A percentile compares a stretch with the other conserved stretches of the same genome.
Evolutionary conservation across 2,329 filamentous ascomycete species (phyloP).

Genomic region (Hymenoscyphus scutula): DNA sequence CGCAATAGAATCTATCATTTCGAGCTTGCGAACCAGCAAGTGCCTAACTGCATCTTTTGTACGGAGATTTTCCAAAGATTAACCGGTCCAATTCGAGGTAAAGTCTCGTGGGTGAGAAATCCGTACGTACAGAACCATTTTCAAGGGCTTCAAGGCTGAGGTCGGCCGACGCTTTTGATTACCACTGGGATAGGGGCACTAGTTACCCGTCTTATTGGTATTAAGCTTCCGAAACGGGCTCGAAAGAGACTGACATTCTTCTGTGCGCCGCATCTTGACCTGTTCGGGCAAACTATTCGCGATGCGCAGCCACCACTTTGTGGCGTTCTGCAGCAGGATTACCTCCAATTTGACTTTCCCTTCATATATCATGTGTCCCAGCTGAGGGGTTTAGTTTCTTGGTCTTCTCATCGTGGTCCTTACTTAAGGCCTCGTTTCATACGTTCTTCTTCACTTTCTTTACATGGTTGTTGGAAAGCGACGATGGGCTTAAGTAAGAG

Average conservation of each 20-base stretch:
- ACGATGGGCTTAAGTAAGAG: not conserved
- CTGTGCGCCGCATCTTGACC: not conserved
- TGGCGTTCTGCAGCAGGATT: conserved; percentile 1
- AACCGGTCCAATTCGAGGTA: too few species aligned
- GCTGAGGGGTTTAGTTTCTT: not conserved
- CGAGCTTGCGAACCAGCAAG: too few species aligned
- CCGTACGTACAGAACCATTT: not conserved
- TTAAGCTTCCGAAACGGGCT: not conserved
- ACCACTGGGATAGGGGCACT: not conserved
- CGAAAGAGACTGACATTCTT: not conserved
- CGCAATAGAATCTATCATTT: too few species aligned
- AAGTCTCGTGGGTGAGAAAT: not conserved
- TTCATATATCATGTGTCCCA: not conserved
- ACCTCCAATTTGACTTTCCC: not conserved
- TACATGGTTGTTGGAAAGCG: not conserved
- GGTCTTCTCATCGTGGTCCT: not conserved
- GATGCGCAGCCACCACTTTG: not conserved
- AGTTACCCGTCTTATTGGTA: not conserved
- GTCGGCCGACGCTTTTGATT: not conserved
- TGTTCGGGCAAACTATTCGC: not conserved
- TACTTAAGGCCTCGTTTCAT: not conserved
- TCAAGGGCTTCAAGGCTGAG: not conserved
- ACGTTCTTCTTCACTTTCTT: not conserved
- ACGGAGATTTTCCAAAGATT: too few species aligned
- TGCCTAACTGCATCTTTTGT: too few species aligned